A percentile compares a stretch with the other conserved stretches of the same genome.
Conservation (phyloP, 73 alveolate genomes). For the Paramecium primaurelia region DNA sequence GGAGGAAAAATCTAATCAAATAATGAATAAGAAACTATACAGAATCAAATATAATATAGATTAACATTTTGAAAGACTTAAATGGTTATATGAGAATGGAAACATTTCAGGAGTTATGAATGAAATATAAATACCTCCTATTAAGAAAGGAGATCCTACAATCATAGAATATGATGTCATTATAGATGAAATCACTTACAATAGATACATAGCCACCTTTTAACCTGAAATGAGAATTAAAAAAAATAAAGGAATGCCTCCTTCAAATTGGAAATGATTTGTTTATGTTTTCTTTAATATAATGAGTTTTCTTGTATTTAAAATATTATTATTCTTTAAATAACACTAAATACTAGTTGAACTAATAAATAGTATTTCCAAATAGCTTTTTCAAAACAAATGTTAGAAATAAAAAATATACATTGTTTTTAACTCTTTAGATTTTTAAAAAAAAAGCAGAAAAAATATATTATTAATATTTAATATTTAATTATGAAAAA, state of each 20-base stretch:
- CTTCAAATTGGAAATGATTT: slow-evolving; percentile 21
- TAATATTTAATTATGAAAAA: too few species aligned
- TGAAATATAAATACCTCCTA: neutral
- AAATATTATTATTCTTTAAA: too few species aligned
- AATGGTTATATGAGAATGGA: slow-evolving; percentile 60
- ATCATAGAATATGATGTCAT: slow-evolving; percentile 43
- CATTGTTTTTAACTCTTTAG: too few species aligned
- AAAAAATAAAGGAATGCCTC: slow-evolving; percentile 48
- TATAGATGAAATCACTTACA: slow-evolving; percentile 58
- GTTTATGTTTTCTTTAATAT: neutral
- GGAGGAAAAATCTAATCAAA: slow-evolving; percentile 29
- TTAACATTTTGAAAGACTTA: slow-evolving; percentile 52
- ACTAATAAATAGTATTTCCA: too few species aligned
- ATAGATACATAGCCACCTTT: slow-evolving; percentile 57
- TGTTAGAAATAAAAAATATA: too few species aligned
- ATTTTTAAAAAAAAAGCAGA: too few species aligned
- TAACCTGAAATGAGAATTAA: slow-evolving; percentile 24
- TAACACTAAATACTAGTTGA: too few species aligned
- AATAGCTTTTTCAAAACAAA: too few species aligned
- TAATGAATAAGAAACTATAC: slow-evolving; percentile 45
- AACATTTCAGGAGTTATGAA: slow-evolving; percentile 49
- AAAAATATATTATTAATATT: too few species aligned
- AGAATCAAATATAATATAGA: slow-evolving; percentile 47
- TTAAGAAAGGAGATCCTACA: slow-evolving; percentile 37
- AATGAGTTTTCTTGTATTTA: too few species aligned